Conservation (phyloP, 1,284 basidiomycete species). For the Boletus sp. region DNA sequence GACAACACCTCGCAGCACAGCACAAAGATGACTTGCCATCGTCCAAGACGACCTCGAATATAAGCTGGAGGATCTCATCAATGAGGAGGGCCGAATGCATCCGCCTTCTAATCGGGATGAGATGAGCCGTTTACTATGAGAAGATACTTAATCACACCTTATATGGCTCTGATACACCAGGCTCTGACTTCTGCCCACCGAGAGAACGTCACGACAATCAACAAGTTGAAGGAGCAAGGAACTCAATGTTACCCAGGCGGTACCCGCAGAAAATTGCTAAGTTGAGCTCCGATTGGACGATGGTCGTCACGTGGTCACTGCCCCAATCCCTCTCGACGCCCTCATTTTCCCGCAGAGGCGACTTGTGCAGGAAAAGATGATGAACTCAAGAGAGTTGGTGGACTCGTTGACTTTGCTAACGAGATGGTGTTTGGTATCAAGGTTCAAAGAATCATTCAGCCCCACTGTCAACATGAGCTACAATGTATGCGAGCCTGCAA, state of each 20-base stretch:
- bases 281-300: conserved; percentile 10
- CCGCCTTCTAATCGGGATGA: neutral
- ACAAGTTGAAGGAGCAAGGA: neutral
- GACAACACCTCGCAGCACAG: conserved; percentile 40
- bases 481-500: neutral
- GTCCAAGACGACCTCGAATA: conserved; percentile 39
- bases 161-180: too few species aligned
- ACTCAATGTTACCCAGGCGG: conserved; percentile 6
- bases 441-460: neutral
- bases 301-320: conserved; percentile 16
- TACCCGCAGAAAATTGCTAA: conserved; percentile 18
- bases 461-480: conserved; percentile 16
- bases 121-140: neutral
- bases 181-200: too few species aligned
- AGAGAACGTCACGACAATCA: neutral
- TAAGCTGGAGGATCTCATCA: conserved; percentile 48
- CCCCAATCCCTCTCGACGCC: too few species aligned
- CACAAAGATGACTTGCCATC: conserved; percentile 30
- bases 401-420: too few species aligned
- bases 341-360: too few species aligned
- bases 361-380: too few species aligned
- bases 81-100: conserved; percentile 52
- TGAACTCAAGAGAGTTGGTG: too few species aligned
- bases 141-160: too few species aligned
- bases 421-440: too few species aligned